Evolutionary conservation across 768 basidiomycete genomes (phyloP).

Genomic region (Suillus subalutaceus): DNA sequence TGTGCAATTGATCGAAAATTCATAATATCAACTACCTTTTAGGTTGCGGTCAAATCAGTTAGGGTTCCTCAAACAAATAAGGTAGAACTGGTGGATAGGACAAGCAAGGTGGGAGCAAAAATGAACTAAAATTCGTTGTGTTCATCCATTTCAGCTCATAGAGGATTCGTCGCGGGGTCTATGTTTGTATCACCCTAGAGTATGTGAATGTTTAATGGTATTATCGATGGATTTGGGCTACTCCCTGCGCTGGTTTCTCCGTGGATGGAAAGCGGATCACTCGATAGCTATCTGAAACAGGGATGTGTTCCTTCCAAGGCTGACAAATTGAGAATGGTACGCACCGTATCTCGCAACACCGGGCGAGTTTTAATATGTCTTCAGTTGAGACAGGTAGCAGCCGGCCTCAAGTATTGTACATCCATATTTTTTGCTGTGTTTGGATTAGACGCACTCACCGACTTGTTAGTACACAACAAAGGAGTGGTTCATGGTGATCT

Average conservation of each 20-base stretch:
- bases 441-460: not conserved
- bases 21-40: too few relatives aligned
- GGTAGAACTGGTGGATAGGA: too few relatives aligned
- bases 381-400: constrained; percentile 8
- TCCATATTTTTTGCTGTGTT: not conserved
- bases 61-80: too few relatives aligned
- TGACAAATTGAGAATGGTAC: constrained; percentile 20
- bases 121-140: too few relatives aligned
- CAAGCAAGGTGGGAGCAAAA: too few relatives aligned
- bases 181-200: constrained; percentile 1
- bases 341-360: not conserved
- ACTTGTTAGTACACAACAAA: constrained; percentile 11
- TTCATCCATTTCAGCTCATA: too few relatives aligned
- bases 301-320: not conserved
- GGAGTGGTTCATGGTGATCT: constrained; percentile 13
- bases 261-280: constrained; percentile 33
- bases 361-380: not conserved
- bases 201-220: constrained; percentile 25
- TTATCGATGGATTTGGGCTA: constrained; percentile 22
- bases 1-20: too few relatives aligned
- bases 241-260: constrained; percentile 27
- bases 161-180: too few relatives aligned
- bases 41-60: too few relatives aligned
- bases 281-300: constrained; percentile 32
- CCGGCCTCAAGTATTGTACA: constrained; percentile 11